Evolutionary conservation across 306 rosid species (phyloP), one percentile per base, ranked within the genome.

Genomic region (Dryas alaskensis): DNA sequence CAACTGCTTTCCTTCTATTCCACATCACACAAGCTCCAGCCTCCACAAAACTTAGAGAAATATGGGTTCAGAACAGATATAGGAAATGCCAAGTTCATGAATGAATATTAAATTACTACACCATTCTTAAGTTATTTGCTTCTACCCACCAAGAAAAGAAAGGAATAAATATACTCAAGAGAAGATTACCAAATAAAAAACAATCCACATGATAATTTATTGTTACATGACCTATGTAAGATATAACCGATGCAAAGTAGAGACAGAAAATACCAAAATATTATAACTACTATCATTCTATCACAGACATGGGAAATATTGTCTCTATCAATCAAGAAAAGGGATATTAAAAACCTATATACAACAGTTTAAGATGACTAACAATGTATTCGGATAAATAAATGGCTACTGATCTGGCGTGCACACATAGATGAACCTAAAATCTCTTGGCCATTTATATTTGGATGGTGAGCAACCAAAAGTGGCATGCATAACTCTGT

Each of bases 371-470:
- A 84, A 73, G 79, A 76, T 67, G 72, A 76, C 76, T 72, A 85
- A 81, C 65, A 67, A 69, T 76, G 73, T 83, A 83, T 55, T 70
- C 53, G 75, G 83, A 81, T 78, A 78, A 69, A 81, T 71, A 60
- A 85, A 44, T 6, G 65, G 53, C 85, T 70, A 80, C 73, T 74
- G 66, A 64, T 81, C 78, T 59, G 50, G 86, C 79, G 75, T 64
- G 87, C 86, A 82, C 60, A 60, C 84, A 79, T 62, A 76, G 83
- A 76, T 82, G 86, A 74, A 76, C 86, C 86, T 66, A 77, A 74
- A 51, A 73, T 52, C 77, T 77, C 81, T 48, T 54, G 75, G 78
- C 70, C 80, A 59, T 72, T 79, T 51, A 74, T 77, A 44, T 76
- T 13, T 39, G 31, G 69, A 60, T 49, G 71, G 81, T 60, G 49